Percentiles rank a stretch among this genome's conserved stretches.
phyloP scores from a whole-genome alignment of 202 grass and related monocot species.

The Panicum virgatum region DNA sequence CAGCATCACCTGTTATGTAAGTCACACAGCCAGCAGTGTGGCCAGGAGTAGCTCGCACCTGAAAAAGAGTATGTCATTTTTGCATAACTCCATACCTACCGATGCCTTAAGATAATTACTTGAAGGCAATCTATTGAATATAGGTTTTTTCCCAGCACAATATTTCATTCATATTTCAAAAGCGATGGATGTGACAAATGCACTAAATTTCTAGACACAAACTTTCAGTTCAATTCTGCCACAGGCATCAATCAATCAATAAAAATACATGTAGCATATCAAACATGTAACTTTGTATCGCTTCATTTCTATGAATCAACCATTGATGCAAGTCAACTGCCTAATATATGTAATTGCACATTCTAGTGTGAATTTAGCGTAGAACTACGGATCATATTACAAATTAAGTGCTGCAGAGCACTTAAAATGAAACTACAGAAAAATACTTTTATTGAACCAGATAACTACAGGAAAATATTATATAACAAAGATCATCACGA shows the following conservation, averaged over 20 bases:
- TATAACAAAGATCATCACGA: background rate
- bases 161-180: background rate
- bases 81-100: slow-evolving; percentile 21
- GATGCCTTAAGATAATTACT: background rate
- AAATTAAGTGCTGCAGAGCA: background rate
- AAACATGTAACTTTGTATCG: slow-evolving; percentile 1
- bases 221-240: slow-evolving; percentile 5
- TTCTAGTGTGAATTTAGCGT: background rate
- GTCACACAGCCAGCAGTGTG: slow-evolving; percentile 92
- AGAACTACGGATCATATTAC: background rate
- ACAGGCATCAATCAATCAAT: background rate
- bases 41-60: slow-evolving; percentile 93
- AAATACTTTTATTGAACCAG: background rate
- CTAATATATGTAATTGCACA: background rate
- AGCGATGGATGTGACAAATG: background rate
- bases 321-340: background rate
- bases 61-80: slow-evolving; percentile 31
- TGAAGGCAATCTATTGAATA: background rate
- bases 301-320: background rate
- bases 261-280: background rate
- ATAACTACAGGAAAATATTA: background rate
- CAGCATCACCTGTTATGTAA: slow-evolving; percentile 83
- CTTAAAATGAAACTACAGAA: background rate
- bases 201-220: background rate
- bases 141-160: background rate